A percentile compares a stretch with the other conserved stretches of the same genome.
Evolutionary conservation across 768 basidiomycete genomes (phyloP).

Genomic region (Lactarius vividus): DNA sequence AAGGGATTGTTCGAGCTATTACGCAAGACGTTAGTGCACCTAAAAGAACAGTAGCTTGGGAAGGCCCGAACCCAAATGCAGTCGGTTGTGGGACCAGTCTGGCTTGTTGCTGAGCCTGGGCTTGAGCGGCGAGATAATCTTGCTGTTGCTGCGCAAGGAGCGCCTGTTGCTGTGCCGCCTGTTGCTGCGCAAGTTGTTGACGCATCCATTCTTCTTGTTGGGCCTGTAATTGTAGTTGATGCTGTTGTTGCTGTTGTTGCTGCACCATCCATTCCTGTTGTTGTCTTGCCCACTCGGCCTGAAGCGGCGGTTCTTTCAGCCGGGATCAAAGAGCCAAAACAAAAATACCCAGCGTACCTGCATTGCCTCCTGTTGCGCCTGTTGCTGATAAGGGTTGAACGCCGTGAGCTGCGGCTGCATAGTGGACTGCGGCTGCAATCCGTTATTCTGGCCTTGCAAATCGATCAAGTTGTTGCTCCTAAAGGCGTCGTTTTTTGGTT

Average conservation of each 20-base stretch:
- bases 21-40: slow-evolving; percentile 1
- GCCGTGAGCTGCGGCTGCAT: slow-evolving; percentile 85
- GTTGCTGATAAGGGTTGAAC: slow-evolving; percentile 94
- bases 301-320: background rate
- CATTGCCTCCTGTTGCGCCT: slow-evolving; percentile 84
- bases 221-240: slow-evolving; percentile 45
- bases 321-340: background rate
- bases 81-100: slow-evolving; percentile 59
- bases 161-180: slow-evolving; percentile 43
- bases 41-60: background rate
- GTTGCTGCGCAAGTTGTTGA: slow-evolving; percentile 61
- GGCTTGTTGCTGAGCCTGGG: slow-evolving; percentile 34
- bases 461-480: slow-evolving; percentile 21
- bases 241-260: slow-evolving; percentile 42
- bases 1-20: slow-evolving; percentile 94
- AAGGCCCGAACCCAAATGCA: slow-evolving; percentile 60
- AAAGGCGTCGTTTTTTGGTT: background rate
- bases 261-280: slow-evolving; percentile 73
- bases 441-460: slow-evolving; percentile 21
- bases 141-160: slow-evolving; percentile 42
- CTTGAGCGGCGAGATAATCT: slow-evolving; percentile 22
- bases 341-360: slow-evolving; percentile 41
- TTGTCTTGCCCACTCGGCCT: slow-evolving; percentile 46
- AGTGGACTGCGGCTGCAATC: slow-evolving; percentile 74
- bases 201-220: slow-evolving; percentile 58